phyloP scores from a whole-genome alignment of 2,329 filamentous ascomycete species.

The Aspergillus carbonarius region DNA sequence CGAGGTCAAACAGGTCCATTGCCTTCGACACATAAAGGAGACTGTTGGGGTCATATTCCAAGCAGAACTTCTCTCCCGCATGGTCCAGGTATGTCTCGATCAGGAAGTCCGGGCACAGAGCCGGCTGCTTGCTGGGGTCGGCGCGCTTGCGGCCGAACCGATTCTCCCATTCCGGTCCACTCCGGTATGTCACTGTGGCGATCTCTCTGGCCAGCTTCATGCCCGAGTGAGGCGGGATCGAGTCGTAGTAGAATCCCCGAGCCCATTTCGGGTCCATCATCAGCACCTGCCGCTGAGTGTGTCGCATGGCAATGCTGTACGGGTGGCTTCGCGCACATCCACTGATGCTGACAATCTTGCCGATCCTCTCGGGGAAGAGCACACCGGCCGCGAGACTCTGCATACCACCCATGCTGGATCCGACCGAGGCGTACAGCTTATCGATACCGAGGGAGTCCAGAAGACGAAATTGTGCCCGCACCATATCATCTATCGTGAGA shows the following conservation, averaged over 20 bases:
- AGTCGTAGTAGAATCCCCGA: conserved; percentile 87
- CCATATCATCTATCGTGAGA: conserved; percentile 96
- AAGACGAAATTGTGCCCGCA: conserved; percentile 87
- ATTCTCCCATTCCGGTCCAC: conserved; percentile 95
- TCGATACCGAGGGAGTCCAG: conserved; percentile 75
- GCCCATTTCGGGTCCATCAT: conserved; percentile 99
- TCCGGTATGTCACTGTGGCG: conserved; percentile 94
- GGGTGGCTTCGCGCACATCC: conserved; percentile 93
- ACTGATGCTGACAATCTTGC: conserved; percentile 81
- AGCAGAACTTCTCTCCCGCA: conserved; percentile 95
- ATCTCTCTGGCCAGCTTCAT: conserved; percentile 99
- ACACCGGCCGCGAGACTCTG: conserved; percentile 86
- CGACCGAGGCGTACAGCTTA: conserved; percentile 86
- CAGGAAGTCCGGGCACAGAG: conserved; percentile 93
- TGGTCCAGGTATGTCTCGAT: conserved; percentile 99
- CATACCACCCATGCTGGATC: conserved; percentile 98
- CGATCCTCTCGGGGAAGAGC: conserved; percentile 77
- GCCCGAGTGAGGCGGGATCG: conserved; percentile 85
- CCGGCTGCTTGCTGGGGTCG: conserved; percentile 81
- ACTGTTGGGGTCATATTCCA: conserved; percentile 95
- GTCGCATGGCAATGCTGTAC: conserved; percentile 97
- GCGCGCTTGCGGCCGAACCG: conserved; percentile 85
- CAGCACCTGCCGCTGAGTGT: conserved; percentile 93
- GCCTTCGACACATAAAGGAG: conserved; percentile 96
- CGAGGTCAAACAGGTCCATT: conserved; percentile 97